Evolutionary conservation across 2,329 filamentous ascomycete species (phyloP).

Genomic region (Penicillium sp.): DNA sequence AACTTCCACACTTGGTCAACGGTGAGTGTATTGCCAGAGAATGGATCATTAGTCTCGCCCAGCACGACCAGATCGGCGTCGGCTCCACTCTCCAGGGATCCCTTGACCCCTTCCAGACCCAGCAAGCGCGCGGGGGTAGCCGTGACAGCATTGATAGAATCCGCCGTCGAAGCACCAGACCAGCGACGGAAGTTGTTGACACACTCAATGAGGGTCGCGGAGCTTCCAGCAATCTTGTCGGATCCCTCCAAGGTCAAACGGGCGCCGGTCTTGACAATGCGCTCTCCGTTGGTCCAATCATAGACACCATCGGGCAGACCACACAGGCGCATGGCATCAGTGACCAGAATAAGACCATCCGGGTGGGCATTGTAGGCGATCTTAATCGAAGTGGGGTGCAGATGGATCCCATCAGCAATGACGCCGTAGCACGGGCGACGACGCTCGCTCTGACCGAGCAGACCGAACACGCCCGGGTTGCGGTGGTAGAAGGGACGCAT

Average conservation of each 20-base stretch:
- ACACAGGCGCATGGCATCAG: constrained; percentile 85
- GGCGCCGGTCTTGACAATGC: constrained; percentile 60
- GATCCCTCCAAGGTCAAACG: constrained; percentile 75
- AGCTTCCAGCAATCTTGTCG: constrained; percentile 71
- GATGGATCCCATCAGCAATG: constrained; percentile 85
- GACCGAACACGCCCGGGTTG: constrained; percentile 85
- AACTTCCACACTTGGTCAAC: constrained; percentile 47
- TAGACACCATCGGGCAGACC: constrained; percentile 82
- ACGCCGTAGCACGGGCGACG: constrained; percentile 74
- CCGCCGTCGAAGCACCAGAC: constrained; percentile 39
- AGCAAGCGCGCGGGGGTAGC: constrained; percentile 41
- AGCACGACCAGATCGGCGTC: constrained; percentile 45
- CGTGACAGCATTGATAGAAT: constrained; percentile 41
- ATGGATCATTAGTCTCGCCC: constrained; percentile 32
- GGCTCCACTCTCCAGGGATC: constrained; percentile 38
- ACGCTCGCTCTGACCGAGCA: constrained; percentile 66
- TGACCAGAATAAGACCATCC: constrained; percentile 81
- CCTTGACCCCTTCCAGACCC: constrained; percentile 40
- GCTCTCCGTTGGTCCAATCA: constrained; percentile 74
- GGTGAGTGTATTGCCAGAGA: constrained; percentile 33
- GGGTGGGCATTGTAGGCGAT: constrained; percentile 87
- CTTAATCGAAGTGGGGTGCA: constrained; percentile 83
- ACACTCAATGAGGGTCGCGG: constrained; percentile 44
- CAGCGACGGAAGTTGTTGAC: constrained; percentile 46
- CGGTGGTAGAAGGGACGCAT: constrained; percentile 89